phyloP scores from a whole-genome alignment of 352 stramenopile genomes.

The Phytophthora cactorum region DNA sequence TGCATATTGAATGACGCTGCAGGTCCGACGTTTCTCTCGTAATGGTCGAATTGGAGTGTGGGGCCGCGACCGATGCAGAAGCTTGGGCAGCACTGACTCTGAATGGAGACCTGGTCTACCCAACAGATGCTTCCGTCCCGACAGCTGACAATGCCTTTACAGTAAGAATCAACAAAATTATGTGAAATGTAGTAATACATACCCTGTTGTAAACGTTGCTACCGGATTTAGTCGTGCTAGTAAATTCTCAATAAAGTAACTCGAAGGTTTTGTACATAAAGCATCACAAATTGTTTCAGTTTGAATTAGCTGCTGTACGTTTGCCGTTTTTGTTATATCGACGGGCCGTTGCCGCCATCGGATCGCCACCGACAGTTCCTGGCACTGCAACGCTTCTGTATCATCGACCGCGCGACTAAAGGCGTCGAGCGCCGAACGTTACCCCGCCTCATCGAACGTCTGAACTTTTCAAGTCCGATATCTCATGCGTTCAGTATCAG shows the following conservation, averaged over 20 bases:
- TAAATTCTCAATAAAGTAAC: too few relatives aligned
- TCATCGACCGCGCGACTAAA: constrained; percentile 5
- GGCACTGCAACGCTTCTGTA: constrained; percentile 12
- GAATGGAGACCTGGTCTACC: constrained; percentile 22
- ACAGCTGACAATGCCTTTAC: constrained; percentile 22
- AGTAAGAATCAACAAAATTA: not conserved
- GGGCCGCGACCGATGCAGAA: constrained; percentile 4
- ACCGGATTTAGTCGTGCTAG: too few relatives aligned
- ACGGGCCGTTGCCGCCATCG: not conserved
- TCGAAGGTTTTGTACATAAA: too few relatives aligned
- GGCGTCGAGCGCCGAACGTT: not conserved
- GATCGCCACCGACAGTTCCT: constrained; percentile 16
- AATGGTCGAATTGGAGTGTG: constrained; percentile 19
- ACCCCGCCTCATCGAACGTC: not conserved
- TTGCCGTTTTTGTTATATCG: not conserved
- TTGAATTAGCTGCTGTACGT: not conserved
- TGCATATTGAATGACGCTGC: constrained; percentile 14
- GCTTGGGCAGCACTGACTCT: constrained; percentile 25
- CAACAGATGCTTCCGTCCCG: constrained; percentile 18
- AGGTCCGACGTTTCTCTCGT: constrained; percentile 5
- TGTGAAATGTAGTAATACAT: not conserved
- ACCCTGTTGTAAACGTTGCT: not conserved
- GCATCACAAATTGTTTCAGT: not conserved
- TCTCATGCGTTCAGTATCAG: constrained; percentile 4
- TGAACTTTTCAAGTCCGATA: constrained; percentile 15